Evolutionary conservation across 2,329 filamentous ascomycete genomes (phyloP).

Genomic region (Trichoderma sp.): DNA sequence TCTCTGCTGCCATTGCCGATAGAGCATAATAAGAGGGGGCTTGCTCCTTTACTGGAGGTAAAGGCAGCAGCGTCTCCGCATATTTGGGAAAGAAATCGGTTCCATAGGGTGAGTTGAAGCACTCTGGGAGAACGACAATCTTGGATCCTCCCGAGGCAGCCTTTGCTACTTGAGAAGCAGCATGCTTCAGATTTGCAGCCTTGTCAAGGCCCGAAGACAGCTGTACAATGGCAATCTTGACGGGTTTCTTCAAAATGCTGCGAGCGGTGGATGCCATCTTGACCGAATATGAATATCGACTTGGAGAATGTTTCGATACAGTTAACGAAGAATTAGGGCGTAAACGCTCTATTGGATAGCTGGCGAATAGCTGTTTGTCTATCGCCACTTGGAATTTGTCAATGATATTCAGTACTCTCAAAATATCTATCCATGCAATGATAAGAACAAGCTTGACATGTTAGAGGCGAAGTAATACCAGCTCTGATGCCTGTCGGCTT

Average conservation of each 20-base stretch:
- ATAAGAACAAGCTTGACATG: not conserved
- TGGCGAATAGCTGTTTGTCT: not conserved
- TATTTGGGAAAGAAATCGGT: constrained; percentile 87
- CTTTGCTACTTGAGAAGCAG: constrained; percentile 77
- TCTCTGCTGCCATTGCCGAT: constrained; percentile 73
- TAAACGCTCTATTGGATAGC: not conserved
- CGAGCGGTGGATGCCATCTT: not conserved
- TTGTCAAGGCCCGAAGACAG: constrained; percentile 82
- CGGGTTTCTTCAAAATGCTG: constrained; percentile 62
- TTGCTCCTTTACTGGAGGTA: constrained; percentile 65
- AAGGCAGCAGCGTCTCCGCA: constrained; percentile 77
- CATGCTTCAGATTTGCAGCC: constrained; percentile 74
- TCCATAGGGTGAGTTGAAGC: constrained; percentile 98
- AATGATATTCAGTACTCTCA: not conserved
- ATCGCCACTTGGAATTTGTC: not conserved
- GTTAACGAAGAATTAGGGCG: not conserved
- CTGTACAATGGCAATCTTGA: constrained; percentile 80
- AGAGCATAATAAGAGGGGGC: constrained; percentile 86
- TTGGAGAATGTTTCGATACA: not conserved
- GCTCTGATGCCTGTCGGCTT: not conserved
- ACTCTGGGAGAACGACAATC: constrained; percentile 91
- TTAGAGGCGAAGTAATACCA: not conserved
- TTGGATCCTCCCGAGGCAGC: constrained; percentile 74
- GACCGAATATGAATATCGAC: not conserved
- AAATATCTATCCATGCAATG: not conserved